A percentile compares a stretch with the other conserved stretches of the same genome.
Evolutionary conservation across 2,329 filamentous ascomycete genomes (phyloP).

Genomic region (Thelonectria discophora): DNA sequence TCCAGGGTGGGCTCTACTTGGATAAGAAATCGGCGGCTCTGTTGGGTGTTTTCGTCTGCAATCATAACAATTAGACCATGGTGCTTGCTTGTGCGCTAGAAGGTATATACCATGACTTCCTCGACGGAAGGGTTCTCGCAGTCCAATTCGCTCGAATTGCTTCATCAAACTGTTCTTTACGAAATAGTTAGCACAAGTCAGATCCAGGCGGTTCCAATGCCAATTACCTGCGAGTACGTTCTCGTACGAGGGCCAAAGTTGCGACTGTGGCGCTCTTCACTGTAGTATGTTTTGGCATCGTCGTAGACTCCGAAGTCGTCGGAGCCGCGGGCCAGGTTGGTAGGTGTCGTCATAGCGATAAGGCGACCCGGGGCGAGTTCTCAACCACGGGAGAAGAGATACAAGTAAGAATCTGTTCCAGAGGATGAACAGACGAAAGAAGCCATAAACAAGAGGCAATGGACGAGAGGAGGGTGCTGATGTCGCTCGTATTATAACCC

Average conservation of each 20-base stretch:
- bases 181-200: constrained; percentile 40
- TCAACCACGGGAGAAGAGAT: constrained; percentile 7
- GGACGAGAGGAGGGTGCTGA: neutral
- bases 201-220: neutral
- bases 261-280: constrained; percentile 62
- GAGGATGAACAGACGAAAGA: constrained; percentile 9
- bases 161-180: constrained; percentile 61
- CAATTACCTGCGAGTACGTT: constrained; percentile 64
- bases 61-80: constrained; percentile 3
- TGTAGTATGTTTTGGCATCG: constrained; percentile 68
- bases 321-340: constrained; percentile 47
- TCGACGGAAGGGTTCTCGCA: constrained; percentile 64
- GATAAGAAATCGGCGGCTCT: constrained; percentile 81
- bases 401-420: constrained; percentile 20
- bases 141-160: constrained; percentile 61
- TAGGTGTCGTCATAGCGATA: constrained; percentile 42
- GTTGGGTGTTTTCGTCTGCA: constrained; percentile 76
- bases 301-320: constrained; percentile 63
- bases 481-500: constrained; percentile 21
- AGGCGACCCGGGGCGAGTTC: constrained; percentile 3
- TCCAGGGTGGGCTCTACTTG: constrained; percentile 86
- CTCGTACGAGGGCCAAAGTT: constrained; percentile 60
- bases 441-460: neutral
- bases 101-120: constrained; percentile 64
- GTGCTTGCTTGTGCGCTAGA: neutral